Evolutionary conservation across 2,329 filamentous ascomycete species (phyloP).

Genomic region (Hypomyces rosellus): DNA sequence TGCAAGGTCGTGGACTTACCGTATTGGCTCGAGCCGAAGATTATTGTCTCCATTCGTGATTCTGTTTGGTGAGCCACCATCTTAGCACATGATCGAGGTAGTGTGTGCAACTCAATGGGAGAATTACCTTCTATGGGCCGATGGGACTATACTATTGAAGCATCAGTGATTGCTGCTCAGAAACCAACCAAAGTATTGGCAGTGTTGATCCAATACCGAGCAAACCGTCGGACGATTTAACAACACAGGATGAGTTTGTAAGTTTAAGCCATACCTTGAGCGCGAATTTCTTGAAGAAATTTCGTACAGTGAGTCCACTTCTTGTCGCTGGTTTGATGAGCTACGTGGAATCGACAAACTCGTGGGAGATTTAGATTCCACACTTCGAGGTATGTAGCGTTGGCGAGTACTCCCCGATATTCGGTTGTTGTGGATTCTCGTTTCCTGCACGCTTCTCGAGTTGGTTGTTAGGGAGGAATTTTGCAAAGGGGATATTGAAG

Average conservation of each 20-base stretch:
- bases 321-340: slow-evolving; percentile 19
- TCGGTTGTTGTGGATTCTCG: no score
- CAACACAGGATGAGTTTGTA: slow-evolving; percentile 20
- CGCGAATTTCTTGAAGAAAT: slow-evolving; percentile 17
- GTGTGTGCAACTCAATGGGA: background rate
- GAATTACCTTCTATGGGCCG: background rate
- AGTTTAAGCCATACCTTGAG: slow-evolving; percentile 17
- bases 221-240: slow-evolving; percentile 4
- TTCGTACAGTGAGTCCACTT: slow-evolving; percentile 17
- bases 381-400: no score
- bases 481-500: no score
- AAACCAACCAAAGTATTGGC: background rate
- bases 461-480: no score
- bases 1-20: no score
- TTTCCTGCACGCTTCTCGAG: no score
- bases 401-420: no score
- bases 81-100: background rate
- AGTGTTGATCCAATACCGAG: background rate
- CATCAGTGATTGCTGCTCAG: background rate
- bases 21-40: no score
- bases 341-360: slow-evolving; percentile 15
- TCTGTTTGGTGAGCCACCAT: background rate
- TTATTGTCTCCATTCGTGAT: no score
- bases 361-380: no score
- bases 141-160: background rate